These are phyloP conservation scores for Acanthamoeba culbertsoni DNA, from an alignment of 208 protist species.

Conservation along the genomic window DNA sequence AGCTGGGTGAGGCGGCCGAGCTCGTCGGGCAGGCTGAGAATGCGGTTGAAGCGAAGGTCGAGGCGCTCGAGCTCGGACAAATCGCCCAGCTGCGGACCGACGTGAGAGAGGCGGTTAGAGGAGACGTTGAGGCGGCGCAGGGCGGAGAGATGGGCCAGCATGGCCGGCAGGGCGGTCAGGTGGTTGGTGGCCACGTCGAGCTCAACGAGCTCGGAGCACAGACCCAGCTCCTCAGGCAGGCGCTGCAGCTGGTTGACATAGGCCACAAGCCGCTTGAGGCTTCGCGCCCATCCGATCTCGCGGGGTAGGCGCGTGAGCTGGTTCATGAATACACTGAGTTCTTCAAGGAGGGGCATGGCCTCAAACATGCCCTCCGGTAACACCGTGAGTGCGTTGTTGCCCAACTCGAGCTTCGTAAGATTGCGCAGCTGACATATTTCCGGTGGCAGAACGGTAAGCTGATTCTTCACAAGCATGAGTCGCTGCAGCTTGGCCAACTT, in stretches of 20 bases:
- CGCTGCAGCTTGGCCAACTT: conserved; percentile 45
- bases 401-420: conserved; percentile 29
- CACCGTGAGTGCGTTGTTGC: conserved; percentile 9
- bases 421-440: conserved; percentile 43
- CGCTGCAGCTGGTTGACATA: conserved; percentile 50
- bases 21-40: conserved; percentile 64
- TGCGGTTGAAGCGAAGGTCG: conserved; percentile 53
- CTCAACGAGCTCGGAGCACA: neutral
- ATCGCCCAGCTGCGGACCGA: neutral
- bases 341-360: conserved; percentile 38
- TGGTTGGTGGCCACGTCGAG: conserved; percentile 57
- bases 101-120: neutral
- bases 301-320: neutral
- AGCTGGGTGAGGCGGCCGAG: conserved; percentile 50
- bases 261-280: neutral
- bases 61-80: conserved; percentile 10
- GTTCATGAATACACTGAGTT: conserved; percentile 58
- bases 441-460: neutral
- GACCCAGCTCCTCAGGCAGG: conserved; percentile 51
- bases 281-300: neutral
- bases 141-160: neutral
- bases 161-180: neutral
- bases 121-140: neutral
- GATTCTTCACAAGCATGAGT: conserved; percentile 50
- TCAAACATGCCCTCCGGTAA: conserved; percentile 45